Base-by-base conservation (phyloP, 208 protist genomes). In the Angomonas deanei region DNA sequence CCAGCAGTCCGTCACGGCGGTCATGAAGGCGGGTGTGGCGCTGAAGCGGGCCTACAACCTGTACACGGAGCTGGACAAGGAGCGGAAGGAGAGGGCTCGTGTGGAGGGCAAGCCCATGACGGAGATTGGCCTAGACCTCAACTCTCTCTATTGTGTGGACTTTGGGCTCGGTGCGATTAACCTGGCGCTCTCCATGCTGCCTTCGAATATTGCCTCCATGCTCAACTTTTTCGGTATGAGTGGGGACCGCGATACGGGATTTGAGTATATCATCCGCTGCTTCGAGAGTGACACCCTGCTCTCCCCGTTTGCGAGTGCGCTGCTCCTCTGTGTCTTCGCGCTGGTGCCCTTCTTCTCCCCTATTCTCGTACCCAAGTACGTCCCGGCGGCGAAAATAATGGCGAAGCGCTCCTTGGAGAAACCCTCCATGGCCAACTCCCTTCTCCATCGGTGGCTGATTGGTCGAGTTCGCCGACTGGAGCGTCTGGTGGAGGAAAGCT, bases 361-460 rank as follows among this genome's bases (percentile, higher is more conserved):
- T 15, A 58, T 86, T 6, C 56, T 83, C 24, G 39, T 65, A 0
- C 28, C 66, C 13, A 27, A 50, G 11, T 76, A 69, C 47, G 50
- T 84, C 6, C 76, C 74, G 1, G 11, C 68, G 0, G 76, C 65
- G 21, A 57, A 64, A 10, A 54, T 72, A n/a, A 54, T 86, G 23
- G 62, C 59, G 1, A 24, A 42, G 15, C 63, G 76, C 49, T 42
- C 49, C 31, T 34, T 79, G 15, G 46, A 48, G 38, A 72, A 59
- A 50, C 61, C 61, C 19, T 34, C 21, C 0, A 69, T 72, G 47
- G 36, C 57, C 23, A 63, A 84, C 15, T 87, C 80, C 5, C 55
- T 88, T 21, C 59, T 87, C 42, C 76, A 88, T 50, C 68, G 80
- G 34, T 91, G 84, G 80, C 63, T 84, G 27, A 39, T 74, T 24